A percentile compares a stretch with the other conserved stretches of the same genome.
Evolutionary conservation across 2,329 filamentous ascomycete species (phyloP).

Genomic region (Chaetothyriales sp.): DNA sequence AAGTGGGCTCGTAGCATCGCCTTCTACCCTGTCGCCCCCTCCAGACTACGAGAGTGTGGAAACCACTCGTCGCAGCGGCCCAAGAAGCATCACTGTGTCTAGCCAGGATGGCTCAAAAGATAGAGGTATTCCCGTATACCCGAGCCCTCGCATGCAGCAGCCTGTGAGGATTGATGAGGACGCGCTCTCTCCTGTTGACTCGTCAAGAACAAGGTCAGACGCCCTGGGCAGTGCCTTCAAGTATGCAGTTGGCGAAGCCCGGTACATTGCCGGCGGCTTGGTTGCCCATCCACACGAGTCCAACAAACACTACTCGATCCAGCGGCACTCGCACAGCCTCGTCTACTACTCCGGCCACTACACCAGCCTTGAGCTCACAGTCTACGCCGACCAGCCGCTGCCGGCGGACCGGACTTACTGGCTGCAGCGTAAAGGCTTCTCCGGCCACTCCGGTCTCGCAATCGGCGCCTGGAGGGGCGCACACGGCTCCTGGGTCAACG

Average conservation of each 20-base stretch:
- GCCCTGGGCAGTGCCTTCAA: slow-evolving; percentile 5
- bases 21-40: neutral
- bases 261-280: slow-evolving; percentile 51
- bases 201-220: neutral
- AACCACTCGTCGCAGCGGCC: neutral
- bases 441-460: slow-evolving; percentile 53
- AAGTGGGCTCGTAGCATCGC: neutral
- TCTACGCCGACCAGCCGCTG: slow-evolving; percentile 45
- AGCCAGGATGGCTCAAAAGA: neutral
- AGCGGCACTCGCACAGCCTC: slow-evolving; percentile 49
- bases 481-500: slow-evolving; percentile 49
- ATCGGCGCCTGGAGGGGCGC: slow-evolving; percentile 48
- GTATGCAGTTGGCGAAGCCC: slow-evolving; percentile 36
- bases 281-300: slow-evolving; percentile 49
- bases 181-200: neutral
- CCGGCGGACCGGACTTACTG: slow-evolving; percentile 46
- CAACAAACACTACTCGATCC: slow-evolving; percentile 49
- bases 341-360: slow-evolving; percentile 51
- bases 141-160: neutral
- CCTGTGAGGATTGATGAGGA: neutral
- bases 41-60: neutral
- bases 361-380: slow-evolving; percentile 49
- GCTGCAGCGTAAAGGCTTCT: slow-evolving; percentile 54
- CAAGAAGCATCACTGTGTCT: neutral
- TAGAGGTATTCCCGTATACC: neutral